Percentiles rank a stretch among this genome's conserved stretches.
These are phyloP conservation scores for Zygoascus flipseniorum DNA, from an alignment of 805 yeast species.

Conservation along the genomic window DNA sequence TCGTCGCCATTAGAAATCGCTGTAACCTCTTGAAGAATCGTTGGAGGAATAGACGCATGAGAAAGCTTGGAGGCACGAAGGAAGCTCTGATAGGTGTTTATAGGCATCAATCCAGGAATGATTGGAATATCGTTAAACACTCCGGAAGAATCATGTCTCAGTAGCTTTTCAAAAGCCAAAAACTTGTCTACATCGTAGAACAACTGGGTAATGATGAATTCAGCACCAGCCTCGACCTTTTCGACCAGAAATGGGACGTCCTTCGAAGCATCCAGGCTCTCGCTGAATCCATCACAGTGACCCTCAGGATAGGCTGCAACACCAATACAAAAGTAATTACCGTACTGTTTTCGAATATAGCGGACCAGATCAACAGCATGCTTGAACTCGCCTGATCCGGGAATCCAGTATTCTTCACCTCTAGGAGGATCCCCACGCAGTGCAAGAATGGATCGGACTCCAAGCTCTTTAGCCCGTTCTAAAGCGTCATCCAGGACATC, in stretches of 20 bases:
- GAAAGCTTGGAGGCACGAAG: conserved; percentile 82
- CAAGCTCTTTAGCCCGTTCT: conserved; percentile 57
- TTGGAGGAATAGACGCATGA: conserved; percentile 71
- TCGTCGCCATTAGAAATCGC: conserved; percentile 55
- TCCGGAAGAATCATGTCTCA: conserved; percentile 26
- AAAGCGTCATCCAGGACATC: conserved; percentile 74
- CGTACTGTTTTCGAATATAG: conserved; percentile 63
- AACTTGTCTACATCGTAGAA: conserved; percentile 83
- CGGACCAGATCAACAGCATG: conserved; percentile 81
- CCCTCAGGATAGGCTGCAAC: conserved; percentile 99
- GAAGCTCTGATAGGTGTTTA: conserved; percentile 74
- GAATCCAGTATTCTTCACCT: conserved; percentile 52
- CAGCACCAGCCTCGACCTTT: conserved; percentile 91
- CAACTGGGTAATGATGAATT: conserved; percentile 82
- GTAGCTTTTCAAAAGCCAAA: conserved; percentile 46
- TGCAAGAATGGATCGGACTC: conserved; percentile 83
- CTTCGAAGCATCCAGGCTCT: conserved; percentile 54
- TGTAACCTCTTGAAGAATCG: conserved; percentile 47
- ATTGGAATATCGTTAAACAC: conserved; percentile 43
- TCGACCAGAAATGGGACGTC: conserved; percentile 78
- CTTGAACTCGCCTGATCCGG: conserved; percentile 47
- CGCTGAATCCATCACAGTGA: conserved; percentile 83
- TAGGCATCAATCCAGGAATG: conserved; percentile 88
- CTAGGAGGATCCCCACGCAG: conserved; percentile 94
- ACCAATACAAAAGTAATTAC: conserved; percentile 83